Conservation (phyloP, 2,329 filamentous ascomycete genomes). For the Huntiella bhutanensis region DNA sequence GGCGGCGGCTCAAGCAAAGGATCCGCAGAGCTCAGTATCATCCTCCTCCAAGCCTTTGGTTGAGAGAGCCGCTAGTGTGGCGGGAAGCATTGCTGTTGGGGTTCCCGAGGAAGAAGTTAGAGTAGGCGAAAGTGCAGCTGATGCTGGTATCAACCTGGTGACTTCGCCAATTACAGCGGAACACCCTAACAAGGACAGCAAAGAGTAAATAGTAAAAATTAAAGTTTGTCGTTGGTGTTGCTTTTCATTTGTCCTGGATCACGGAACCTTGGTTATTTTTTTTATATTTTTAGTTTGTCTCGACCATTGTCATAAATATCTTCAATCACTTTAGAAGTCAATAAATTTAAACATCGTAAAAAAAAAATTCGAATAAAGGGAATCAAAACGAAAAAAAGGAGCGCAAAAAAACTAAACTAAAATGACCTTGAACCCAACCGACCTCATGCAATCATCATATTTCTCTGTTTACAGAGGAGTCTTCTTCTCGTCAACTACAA, state of each 20-base stretch:
- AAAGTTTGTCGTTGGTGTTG: background rate
- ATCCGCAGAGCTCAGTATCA: background rate
- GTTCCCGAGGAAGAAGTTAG: conserved; percentile 40
- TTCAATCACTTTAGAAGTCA: too few species aligned
- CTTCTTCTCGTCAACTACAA: background rate
- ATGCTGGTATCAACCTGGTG: conserved; percentile 18
- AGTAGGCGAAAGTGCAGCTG: conserved; percentile 44
- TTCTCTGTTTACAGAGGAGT: too few species aligned
- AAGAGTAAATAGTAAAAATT: background rate
- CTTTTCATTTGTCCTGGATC: too few species aligned
- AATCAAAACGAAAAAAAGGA: too few species aligned
- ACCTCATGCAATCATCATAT: background rate
- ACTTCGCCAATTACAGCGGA: background rate
- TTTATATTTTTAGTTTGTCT: too few species aligned
- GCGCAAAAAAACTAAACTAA: background rate
- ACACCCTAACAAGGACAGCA: background rate
- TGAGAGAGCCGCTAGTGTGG: conserved; percentile 25
- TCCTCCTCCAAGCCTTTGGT: conserved; percentile 23
- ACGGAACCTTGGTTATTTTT: too few species aligned
- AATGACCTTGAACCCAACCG: background rate
- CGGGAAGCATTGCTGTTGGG: conserved; percentile 29
- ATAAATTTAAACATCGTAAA: too few species aligned
- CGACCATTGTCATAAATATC: too few species aligned
- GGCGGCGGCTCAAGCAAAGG: background rate
- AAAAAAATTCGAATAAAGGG: too few species aligned